Evolutionary conservation across 106 monocot genomes (phyloP).

Genomic region (Dendrobium huoshanense): DNA sequence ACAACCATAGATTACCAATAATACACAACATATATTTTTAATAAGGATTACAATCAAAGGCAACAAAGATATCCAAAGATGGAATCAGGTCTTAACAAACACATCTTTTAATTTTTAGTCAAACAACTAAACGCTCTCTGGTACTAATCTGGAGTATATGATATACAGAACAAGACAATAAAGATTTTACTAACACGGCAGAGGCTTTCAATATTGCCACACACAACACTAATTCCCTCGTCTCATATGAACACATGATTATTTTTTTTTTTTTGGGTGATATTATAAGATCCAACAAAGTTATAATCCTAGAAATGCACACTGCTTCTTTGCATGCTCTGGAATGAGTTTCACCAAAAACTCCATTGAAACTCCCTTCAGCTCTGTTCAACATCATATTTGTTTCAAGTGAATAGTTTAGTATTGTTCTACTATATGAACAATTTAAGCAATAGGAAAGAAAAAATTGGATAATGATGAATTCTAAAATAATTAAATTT

Average conservation of each 20-base stretch:
- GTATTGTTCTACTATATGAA: not conserved
- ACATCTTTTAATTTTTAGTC: no score
- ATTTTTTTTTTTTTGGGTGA: not conserved
- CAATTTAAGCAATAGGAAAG: no score
- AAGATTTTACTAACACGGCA: not conserved
- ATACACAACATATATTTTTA: no score
- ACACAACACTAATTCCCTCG: not conserved
- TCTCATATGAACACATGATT: conserved; percentile 1
- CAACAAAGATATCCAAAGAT: no score
- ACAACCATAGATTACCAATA: no score
- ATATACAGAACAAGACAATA: no score
- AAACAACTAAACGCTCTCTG: no score
- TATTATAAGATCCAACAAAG: not conserved
- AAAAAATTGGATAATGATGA: no score
- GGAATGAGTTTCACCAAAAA: conserved; percentile 14
- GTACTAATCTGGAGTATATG: no score
- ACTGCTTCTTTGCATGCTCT: conserved; percentile 24
- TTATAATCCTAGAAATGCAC: conserved; percentile 12
- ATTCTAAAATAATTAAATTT: not conserved
- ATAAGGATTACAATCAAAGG: no score
- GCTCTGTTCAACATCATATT: conserved; percentile 9
- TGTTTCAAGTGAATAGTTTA: not conserved
- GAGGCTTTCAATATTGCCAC: not conserved
- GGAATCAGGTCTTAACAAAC: no score
- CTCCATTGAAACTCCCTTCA: conserved; percentile 18